Percentiles rank a stretch among this genome's conserved stretches.
phyloP scores from a whole-genome alignment of 176 grass and related monocot species.

The Cymbopogon citratus region DNA sequence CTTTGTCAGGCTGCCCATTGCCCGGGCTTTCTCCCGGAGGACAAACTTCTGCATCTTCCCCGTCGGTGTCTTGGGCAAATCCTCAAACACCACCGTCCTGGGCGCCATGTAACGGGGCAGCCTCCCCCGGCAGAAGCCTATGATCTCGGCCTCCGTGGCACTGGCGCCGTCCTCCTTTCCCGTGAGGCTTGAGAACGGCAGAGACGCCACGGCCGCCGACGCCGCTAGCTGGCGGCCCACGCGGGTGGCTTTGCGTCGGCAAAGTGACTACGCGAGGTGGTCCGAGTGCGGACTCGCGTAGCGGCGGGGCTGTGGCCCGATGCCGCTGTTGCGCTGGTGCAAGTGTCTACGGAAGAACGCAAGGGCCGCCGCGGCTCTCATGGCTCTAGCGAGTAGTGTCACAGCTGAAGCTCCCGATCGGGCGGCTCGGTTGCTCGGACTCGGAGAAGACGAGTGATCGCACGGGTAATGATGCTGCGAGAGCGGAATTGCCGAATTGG shows the following conservation, averaged over 20 bases:
- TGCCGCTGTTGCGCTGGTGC: not conserved
- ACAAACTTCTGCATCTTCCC: conserved; percentile 46
- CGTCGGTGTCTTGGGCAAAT: conserved; percentile 38
- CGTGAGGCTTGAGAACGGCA: no score
- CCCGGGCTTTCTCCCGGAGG: conserved; percentile 35
- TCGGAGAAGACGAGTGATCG: no score
- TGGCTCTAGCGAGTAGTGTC: not conserved
- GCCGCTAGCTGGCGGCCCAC: no score
- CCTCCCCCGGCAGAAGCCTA: conserved; percentile 21
- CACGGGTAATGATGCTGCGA: not conserved
- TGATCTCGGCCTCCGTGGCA: conserved; percentile 15
- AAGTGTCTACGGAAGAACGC: not conserved
- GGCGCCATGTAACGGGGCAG: conserved; percentile 44
- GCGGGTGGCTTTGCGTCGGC: not conserved
- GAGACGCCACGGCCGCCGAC: no score
- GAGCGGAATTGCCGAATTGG: not conserved
- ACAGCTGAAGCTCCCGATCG: not conserved
- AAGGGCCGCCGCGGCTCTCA: not conserved
- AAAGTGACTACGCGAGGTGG: not conserved
- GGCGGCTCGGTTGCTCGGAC: not conserved
- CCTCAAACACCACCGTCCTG: conserved; percentile 38
- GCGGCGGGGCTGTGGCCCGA: not conserved
- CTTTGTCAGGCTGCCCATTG: conserved; percentile 25
- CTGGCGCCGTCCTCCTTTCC: not conserved
- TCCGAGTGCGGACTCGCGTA: not conserved